Conservation (phyloP, 345 rosid genomes). For the Raphanus raphanistrum region DNA sequence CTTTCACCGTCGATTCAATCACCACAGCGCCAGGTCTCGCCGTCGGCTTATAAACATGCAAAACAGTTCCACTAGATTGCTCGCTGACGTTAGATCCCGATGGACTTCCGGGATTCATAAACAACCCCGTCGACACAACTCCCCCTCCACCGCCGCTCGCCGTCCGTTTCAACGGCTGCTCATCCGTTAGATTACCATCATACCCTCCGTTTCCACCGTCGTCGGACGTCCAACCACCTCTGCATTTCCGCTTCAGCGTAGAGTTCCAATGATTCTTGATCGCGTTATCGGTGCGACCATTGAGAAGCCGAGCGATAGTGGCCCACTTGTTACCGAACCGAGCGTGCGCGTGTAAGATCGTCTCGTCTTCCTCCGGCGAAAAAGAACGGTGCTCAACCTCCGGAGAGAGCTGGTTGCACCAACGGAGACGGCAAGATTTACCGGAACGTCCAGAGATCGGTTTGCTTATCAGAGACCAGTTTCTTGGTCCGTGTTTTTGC, state of each 20-base stretch:
- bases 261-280: conserved; percentile 98
- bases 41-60: conserved; percentile 42
- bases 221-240: conserved; percentile 11
- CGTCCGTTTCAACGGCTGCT: conserved; percentile 71
- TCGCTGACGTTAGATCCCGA: conserved; percentile 84
- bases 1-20: conserved; percentile 43
- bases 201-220: conserved; percentile 42
- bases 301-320: conserved; percentile 83
- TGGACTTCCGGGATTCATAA: conserved; percentile 66
- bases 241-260: conserved; percentile 77
- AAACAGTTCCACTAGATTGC: conserved; percentile 47
- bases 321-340: conserved; percentile 97
- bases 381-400: conserved; percentile 87
- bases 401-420: conserved; percentile 98
- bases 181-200: conserved; percentile 49
- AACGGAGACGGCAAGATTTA: conserved; percentile 84
- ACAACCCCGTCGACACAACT: conserved; percentile 48
- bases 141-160: conserved; percentile 29
- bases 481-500: conserved; percentile 73
- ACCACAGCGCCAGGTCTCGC: conserved; percentile 48
- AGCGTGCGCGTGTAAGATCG: conserved; percentile 74
- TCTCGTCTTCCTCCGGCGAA: conserved; percentile 69
- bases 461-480: conserved; percentile 93
- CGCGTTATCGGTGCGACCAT: conserved; percentile 94
- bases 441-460: conserved; percentile 93